These are phyloP conservation scores for Cryptococcus sp. DNA, from an alignment of 1,284 basidiomycete species.

Conservation along the genomic window DNA sequence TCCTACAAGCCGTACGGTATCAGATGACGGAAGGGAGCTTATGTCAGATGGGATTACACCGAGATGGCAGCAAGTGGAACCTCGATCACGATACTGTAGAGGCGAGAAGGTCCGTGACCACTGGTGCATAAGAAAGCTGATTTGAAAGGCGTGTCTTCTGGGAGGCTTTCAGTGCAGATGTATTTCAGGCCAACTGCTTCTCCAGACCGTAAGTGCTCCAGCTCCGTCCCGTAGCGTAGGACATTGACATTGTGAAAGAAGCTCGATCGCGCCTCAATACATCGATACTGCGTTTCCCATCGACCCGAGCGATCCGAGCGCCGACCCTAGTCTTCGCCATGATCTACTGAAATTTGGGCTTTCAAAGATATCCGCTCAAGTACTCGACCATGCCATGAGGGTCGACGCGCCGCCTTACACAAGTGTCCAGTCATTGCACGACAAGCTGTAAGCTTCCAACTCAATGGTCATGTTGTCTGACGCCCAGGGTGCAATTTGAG, in stretches of 20 bases:
- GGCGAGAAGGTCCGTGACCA: slow-evolving; percentile 10
- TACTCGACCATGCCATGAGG: slow-evolving; percentile 15
- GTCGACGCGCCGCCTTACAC: slow-evolving; percentile 19
- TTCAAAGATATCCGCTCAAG: slow-evolving; percentile 10
- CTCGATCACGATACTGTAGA: not conserved
- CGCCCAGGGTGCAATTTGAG: slow-evolving; percentile 17
- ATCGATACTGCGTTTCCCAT: slow-evolving; percentile 16
- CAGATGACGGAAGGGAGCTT: not conserved
- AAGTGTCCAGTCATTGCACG: slow-evolving; percentile 17
- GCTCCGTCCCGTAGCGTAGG: no score
- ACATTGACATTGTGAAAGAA: no score
- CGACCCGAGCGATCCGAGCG: not conserved
- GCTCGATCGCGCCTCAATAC: slow-evolving; percentile 12
- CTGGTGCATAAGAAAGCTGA: slow-evolving; percentile 25
- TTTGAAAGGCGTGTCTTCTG: slow-evolving; percentile 23
- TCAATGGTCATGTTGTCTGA: not conserved
- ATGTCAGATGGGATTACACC: slow-evolving; percentile 4
- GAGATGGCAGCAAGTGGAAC: slow-evolving; percentile 1
- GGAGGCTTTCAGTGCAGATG: slow-evolving; percentile 20
- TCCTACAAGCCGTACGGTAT: not conserved
- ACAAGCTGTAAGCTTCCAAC: slow-evolving; percentile 14
- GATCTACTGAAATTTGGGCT: slow-evolving; percentile 21
- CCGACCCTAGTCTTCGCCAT: slow-evolving; percentile 5
- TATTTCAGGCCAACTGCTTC: slow-evolving; percentile 30
- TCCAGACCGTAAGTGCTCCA: slow-evolving; percentile 20